phyloP scores from a whole-genome alignment of 225 moss, liverwort and hornwort genomes.

The Takakia lepidozioides region DNA sequence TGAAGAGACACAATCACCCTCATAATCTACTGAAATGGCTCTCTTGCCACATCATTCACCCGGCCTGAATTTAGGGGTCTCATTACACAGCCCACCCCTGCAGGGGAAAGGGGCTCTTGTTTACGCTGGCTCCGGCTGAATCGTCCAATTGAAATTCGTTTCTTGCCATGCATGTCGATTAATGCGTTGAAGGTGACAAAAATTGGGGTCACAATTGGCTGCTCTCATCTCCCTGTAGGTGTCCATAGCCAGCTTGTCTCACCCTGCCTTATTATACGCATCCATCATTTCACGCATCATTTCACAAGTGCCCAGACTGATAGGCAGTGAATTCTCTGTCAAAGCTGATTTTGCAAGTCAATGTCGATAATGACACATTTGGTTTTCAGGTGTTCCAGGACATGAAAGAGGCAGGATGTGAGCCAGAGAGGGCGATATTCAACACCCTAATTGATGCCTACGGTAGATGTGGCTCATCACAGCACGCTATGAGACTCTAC shows the following conservation, averaged over 20 bases:
- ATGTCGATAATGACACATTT: too few species aligned
- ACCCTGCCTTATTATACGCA: conserved; percentile 71
- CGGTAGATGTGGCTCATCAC: conserved; percentile 88
- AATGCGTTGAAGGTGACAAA: conserved; percentile 87
- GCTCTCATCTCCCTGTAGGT: conserved; percentile 75
- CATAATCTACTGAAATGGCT: too few species aligned
- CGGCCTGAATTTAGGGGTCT: too few species aligned
- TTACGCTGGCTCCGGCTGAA: too few species aligned
- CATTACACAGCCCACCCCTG: too few species aligned
- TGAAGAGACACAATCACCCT: too few species aligned
- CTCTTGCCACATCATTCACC: too few species aligned
- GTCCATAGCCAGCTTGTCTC: conserved; percentile 69
- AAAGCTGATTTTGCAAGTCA: too few species aligned
- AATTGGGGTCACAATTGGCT: conserved; percentile 74
- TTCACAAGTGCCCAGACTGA: too few species aligned
- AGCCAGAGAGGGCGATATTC: conserved; percentile 93
- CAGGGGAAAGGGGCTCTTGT: too few species aligned
- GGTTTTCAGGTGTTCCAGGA: conserved; percentile 59
- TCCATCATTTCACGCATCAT: too few species aligned
- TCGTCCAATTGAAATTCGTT: conserved; percentile 61
- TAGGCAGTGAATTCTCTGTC: too few species aligned
- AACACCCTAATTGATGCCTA: conserved; percentile 97
- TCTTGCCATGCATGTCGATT: conserved; percentile 95
- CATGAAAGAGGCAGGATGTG: conserved; percentile 94
- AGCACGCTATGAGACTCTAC: conserved; percentile 89